Conservation (phyloP, 345 rosid genomes). For the Citrus australasica region DNA sequence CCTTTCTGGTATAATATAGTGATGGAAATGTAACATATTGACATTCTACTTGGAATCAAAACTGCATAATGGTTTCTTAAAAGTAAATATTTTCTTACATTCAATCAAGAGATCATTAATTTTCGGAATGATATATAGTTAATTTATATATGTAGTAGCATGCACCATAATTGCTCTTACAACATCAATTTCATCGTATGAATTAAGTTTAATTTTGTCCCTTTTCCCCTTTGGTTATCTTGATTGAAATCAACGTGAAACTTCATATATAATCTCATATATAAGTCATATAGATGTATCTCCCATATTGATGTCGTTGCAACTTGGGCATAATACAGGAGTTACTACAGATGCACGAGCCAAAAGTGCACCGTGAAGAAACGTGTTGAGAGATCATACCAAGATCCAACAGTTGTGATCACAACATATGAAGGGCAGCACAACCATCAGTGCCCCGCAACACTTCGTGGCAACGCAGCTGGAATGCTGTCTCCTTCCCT, state of each 20-base stretch:
- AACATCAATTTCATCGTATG: not conserved
- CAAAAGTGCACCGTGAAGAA: conserved; percentile 59
- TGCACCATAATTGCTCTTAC: not conserved
- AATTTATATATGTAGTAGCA: not conserved
- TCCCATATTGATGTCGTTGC: not conserved
- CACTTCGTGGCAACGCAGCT: conserved; percentile 35
- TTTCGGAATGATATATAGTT: not conserved
- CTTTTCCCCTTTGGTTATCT: not conserved
- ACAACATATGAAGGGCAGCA: conserved; percentile 74
- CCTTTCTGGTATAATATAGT: not conserved
- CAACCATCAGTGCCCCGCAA: conserved; percentile 44
- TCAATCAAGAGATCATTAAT: not conserved
- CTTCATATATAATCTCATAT: not conserved
- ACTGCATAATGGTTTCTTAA: not conserved
- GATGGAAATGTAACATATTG: not conserved
- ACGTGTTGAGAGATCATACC: conserved; percentile 54
- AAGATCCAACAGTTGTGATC: conserved; percentile 51
- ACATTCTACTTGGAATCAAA: not conserved
- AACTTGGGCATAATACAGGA: conserved; percentile 31
- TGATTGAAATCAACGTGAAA: not conserved
- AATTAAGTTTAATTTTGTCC: not conserved
- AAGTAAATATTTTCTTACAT: not conserved
- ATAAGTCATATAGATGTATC: no score
- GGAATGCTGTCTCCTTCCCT: conserved; percentile 29
- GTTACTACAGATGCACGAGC: conserved; percentile 66